Percentiles rank a stretch among this genome's conserved stretches.
phyloP scores from a whole-genome alignment of 2,329 filamentous ascomycete genomes.

The Fulvia fulva region DNA sequence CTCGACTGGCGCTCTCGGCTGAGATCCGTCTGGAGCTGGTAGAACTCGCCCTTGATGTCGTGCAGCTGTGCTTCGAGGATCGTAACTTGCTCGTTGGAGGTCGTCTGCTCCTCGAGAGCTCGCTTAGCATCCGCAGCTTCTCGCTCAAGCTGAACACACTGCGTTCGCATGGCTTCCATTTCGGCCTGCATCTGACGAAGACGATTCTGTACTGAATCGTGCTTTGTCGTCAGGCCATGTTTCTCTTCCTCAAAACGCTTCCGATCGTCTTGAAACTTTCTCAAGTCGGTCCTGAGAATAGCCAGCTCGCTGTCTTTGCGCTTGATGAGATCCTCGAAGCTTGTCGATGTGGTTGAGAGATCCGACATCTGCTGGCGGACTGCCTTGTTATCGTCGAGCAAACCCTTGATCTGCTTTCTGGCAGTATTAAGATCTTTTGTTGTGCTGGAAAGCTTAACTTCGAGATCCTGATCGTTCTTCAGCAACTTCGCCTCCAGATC shows the following conservation, averaged over 20 bases:
- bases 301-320: slow-evolving; percentile 91
- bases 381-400: slow-evolving; percentile 74
- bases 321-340: slow-evolving; percentile 89
- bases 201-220: slow-evolving; percentile 70
- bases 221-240: slow-evolving; percentile 65
- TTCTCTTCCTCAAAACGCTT: slow-evolving; percentile 76
- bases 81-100: slow-evolving; percentile 83
- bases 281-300: slow-evolving; percentile 78
- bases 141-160: slow-evolving; percentile 77
- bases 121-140: slow-evolving; percentile 86
- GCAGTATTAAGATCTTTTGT: slow-evolving; percentile 75
- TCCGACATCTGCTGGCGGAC: slow-evolving; percentile 82
- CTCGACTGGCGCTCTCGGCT: slow-evolving; percentile 89
- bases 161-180: slow-evolving; percentile 77
- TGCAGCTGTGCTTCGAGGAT: slow-evolving; percentile 83
- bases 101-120: slow-evolving; percentile 80
- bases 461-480: slow-evolving; percentile 81
- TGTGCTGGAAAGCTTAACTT: slow-evolving; percentile 73
- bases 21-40: slow-evolving; percentile 79
- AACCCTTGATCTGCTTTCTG: slow-evolving; percentile 69
- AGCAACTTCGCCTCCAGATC: slow-evolving; percentile 83
- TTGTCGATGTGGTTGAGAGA: slow-evolving; percentile 84
- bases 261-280: slow-evolving; percentile 76
- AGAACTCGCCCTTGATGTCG: slow-evolving; percentile 80
- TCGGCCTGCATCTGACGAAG: slow-evolving; percentile 85